Evolutionary conservation across 257 asterid species (phyloP).

Genomic region (Solanum sitiens): DNA sequence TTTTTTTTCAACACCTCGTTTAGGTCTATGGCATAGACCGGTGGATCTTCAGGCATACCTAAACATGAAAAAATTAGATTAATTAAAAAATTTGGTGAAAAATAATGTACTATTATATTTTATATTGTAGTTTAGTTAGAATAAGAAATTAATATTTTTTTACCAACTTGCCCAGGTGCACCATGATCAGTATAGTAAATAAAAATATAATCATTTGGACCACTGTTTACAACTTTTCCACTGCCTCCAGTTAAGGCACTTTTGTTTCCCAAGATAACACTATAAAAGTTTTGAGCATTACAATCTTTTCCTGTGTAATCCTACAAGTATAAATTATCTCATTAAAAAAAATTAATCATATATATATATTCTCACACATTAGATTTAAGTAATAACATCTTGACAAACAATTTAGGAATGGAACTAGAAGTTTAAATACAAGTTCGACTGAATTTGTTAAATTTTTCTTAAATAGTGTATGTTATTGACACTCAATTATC

Average conservation of each 20-base stretch:
- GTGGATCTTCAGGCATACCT: conserved; percentile 66
- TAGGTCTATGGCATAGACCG: conserved; percentile 64
- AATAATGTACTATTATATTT: background rate
- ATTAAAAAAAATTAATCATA: conserved; percentile 3
- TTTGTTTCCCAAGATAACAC: conserved; percentile 71
- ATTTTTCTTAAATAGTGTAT: too few species aligned
- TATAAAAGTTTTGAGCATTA: conserved; percentile 53
- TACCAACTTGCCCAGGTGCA: background rate
- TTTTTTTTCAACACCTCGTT: conserved; percentile 39
- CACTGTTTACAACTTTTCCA: conserved; percentile 80
- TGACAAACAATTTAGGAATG: background rate
- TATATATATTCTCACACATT: background rate
- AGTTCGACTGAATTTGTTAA: too few species aligned
- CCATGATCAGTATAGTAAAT: conserved; percentile 26
- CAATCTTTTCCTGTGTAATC: conserved; percentile 71
- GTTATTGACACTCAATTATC: too few species aligned
- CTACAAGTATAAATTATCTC: conserved; percentile 16
- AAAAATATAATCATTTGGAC: conserved; percentile 80
- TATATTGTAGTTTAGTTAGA: background rate
- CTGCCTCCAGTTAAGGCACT: conserved; percentile 73
- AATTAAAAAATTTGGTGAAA: background rate
- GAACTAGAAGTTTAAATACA: too few species aligned
- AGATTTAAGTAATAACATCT: background rate
- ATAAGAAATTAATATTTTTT: too few species aligned
- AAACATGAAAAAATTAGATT: background rate